Base-by-base conservation (phyloP, 371 early-diverging fungal species). In the Mucor piriformis region DNA sequence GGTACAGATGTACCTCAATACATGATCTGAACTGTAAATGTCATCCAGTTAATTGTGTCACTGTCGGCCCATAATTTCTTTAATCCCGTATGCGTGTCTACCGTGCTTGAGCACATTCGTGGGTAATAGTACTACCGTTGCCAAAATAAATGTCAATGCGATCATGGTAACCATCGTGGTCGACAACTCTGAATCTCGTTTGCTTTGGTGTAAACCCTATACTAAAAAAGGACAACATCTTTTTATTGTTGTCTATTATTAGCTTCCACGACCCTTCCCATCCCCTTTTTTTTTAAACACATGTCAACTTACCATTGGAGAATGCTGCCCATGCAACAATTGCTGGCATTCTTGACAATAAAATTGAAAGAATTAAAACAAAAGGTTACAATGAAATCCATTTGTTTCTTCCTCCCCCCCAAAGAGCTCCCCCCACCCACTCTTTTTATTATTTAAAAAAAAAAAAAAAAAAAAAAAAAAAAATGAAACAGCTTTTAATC, bases 21-120 rank as follows among this genome's bases (percentile, higher is more conserved):
- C 34, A 84, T 58, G 33, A 67, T 46, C 23, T 70, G 56, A 16
- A 86, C 69, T 8, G 63, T 50, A 38, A 57, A 25, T 16, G 73
- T 68, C 66, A 83, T 80, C 54, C 65, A 56, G 15, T 67, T 70
- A 8, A 87, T 61, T 13, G 71, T 67, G 10, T 73, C 74, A 7
- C 69, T 67, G 6, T 85, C 83, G n/a, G 86, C 88, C 88, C 88
- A 87, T 7, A 59, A 46, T 27, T 79, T 72, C 34, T 83, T 79
- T 27, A 85, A 57, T 8, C 88, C 88, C 0, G 85, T 82, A 18
- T 55, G 12, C 4, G 59, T 50, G 63, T 87, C 77, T 50, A 81
- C 72, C 6, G 82, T 85, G n/a, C 73, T 66, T n/a, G 88, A 85
- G 84, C 20, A 84, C 78, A 59, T 87, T 86, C 23, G 85, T 67